Evolutionary conservation across 805 yeast species (phyloP), one percentile per base, ranked within the genome.

Genomic region (Priceomyces castillae): DNA sequence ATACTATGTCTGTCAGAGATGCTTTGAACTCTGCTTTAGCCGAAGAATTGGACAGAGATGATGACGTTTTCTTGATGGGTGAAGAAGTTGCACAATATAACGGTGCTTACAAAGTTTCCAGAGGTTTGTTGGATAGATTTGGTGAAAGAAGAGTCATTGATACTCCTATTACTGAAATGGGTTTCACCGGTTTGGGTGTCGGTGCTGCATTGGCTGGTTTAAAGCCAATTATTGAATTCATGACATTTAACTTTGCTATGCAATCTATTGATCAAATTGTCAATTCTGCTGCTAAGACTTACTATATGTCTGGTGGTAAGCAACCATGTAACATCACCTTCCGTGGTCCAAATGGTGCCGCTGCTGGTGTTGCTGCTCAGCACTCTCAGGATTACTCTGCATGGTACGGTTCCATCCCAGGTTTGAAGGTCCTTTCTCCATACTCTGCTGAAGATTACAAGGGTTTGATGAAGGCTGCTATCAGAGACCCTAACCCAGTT

Each of bases 321-420:
- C 97, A 90, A 73, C 92, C 92, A 50, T 90, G 97, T 78, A 90
- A 88, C 73, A 88, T 92, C 63, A 90, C 96, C 43, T 94, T 94
- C 79, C 85, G 99, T 74, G 99, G 99, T 61, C 98, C 99, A 49
- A 94, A 94, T 71, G 99, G 99, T 72, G 97, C 99, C 39, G 97
- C 99, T 56, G 97, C 97, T 39, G 98, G 98, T 81, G 99, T 94
- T 57, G 99, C 81, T 58, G 99, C 99, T 46, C 99, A 94, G 74
- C 99, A 94, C 75, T 94, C 99, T 20, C 99, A 94, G 75, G 95
- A 90, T 74, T 94, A 82, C 69, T 78, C 96, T 44, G 90, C 97
- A 42, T 94, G 99, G 99, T 94, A 94, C 73, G 98, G 97, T 54
- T 76, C 95, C 41, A 90, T 94, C 58, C 99, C 99, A 48, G 99